phyloP scores from a whole-genome alignment of 2,329 filamentous ascomycete species.

The Cryphonectria parasitica region DNA sequence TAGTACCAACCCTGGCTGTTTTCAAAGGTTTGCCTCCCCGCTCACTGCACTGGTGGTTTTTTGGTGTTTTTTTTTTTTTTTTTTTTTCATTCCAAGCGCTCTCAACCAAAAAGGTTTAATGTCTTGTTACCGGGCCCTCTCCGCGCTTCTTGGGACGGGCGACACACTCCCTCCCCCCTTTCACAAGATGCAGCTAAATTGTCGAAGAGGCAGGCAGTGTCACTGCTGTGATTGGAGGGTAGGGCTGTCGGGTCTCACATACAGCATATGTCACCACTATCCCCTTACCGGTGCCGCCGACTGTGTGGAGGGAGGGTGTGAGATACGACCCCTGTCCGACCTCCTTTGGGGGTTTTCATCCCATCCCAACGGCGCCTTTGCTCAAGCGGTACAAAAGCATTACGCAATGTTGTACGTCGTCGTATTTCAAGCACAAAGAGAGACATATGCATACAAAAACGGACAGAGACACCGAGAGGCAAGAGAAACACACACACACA shows the following conservation, averaged over 20 bases:
- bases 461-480: not conserved
- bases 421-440: not conserved
- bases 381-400: constrained; percentile 2
- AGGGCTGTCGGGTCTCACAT: constrained; percentile 7
- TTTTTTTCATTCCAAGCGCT: not conserved
- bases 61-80: too few relatives aligned
- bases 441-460: not conserved
- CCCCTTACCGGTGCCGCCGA: not conserved
- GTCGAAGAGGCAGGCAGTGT: not conserved
- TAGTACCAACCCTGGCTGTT: not conserved
- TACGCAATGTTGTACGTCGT: constrained; percentile 11
- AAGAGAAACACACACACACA: not conserved
- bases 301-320: not conserved
- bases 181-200: not conserved
- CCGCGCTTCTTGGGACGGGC: not conserved
- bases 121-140: not conserved
- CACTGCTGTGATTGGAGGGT: not conserved
- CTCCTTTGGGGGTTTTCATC: not conserved
- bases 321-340: constrained; percentile 2
- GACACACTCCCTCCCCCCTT: not conserved
- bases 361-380: not conserved
- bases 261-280: not conserved
- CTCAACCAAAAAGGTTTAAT: not conserved
- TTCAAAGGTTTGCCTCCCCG: not conserved
- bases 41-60: not conserved